These are phyloP conservation scores for Mimosa bimucronata DNA, from an alignment of 306 rosid genomes.

Conservation along the genomic window DNA sequence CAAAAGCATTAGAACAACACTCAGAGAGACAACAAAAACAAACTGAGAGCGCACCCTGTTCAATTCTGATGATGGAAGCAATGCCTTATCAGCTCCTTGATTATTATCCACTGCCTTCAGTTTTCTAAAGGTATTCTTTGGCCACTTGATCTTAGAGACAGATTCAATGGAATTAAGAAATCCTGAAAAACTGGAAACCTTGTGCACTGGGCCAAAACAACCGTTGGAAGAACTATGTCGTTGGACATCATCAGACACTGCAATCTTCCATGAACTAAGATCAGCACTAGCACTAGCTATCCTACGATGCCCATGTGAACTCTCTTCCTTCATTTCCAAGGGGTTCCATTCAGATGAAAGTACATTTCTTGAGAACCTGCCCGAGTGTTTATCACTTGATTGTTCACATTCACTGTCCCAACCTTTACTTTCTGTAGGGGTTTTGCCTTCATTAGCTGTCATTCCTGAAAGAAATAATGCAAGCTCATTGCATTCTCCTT, in stretches of 20 bases:
- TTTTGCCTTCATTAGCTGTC: conserved; percentile 38
- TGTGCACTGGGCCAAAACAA: conserved; percentile 60
- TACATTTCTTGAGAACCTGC: conserved; percentile 41
- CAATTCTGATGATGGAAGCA: conserved; percentile 55
- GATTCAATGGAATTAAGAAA: conserved; percentile 71
- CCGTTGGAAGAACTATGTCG: conserved; percentile 43
- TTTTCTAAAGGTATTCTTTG: conserved; percentile 84
- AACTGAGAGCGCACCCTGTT: conserved; percentile 61
- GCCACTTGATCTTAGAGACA: conserved; percentile 71
- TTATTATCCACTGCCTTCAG: conserved; percentile 55
- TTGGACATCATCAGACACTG: conserved; percentile 59
- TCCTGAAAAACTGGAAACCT: conserved; percentile 89
- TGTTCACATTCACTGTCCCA: conserved; percentile 47
- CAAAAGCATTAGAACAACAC: not conserved
- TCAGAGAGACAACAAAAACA: conserved; percentile 22
- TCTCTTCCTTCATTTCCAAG: conserved; percentile 46
- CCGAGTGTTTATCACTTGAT: conserved; percentile 38
- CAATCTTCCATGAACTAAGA: conserved; percentile 77
- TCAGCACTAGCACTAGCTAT: conserved; percentile 93
- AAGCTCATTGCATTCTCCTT: conserved; percentile 83
- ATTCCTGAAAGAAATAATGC: conserved; percentile 81
- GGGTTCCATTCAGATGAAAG: conserved; percentile 50
- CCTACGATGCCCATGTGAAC: conserved; percentile 78
- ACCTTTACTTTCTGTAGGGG: conserved; percentile 16
- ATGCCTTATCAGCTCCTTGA: conserved; percentile 52